Percentiles rank a stretch among this genome's conserved stretches.
Evolutionary conservation across 2,329 filamentous ascomycete genomes (phyloP).

Genomic region (Cordyceps sp.): DNA sequence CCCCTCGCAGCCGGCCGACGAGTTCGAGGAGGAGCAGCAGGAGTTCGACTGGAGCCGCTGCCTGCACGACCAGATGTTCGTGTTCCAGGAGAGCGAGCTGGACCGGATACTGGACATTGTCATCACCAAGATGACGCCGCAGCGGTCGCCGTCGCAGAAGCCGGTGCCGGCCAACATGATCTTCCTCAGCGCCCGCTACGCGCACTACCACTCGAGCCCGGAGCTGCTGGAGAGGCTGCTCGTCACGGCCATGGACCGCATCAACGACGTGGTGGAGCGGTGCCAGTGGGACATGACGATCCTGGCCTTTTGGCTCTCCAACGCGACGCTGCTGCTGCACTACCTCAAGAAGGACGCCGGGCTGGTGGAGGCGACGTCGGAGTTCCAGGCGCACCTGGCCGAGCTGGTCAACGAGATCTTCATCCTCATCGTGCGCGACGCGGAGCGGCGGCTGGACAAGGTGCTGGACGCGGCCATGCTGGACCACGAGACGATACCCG

Average conservation of each 20-base stretch:
- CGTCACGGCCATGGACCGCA: conserved; percentile 79
- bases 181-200: conserved; percentile 88
- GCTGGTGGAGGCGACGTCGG: conserved; percentile 60
- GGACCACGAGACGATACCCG: conserved; percentile 94
- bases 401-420: conserved; percentile 98
- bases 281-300: conserved; percentile 99
- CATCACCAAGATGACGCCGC: conserved; percentile 95
- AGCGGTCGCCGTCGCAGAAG: conserved; percentile 90
- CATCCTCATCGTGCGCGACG: conserved; percentile 90
- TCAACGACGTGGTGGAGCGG: conserved; percentile 89
- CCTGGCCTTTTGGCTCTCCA: conserved; percentile 96
- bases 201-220: conserved; percentile 83
- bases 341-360: conserved; percentile 91
- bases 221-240: conserved; percentile 73
- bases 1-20: conserved; percentile 53
- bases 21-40: conserved; percentile 74
- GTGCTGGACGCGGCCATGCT: conserved; percentile 86
- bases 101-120: conserved; percentile 86
- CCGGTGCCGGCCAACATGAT: conserved; percentile 95
- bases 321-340: conserved; percentile 85
- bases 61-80: conserved; percentile 97
- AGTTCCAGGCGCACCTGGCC: conserved; percentile 84
- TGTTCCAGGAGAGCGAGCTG: conserved; percentile 90
- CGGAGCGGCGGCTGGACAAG: conserved; percentile 90
- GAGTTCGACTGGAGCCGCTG: conserved; percentile 95